A percentile compares a stretch with the other conserved stretches of the same genome.
Evolutionary conservation across 192 early-diverging fungal genomes (phyloP).

Genomic region (Cladochytrium replicatum): DNA sequence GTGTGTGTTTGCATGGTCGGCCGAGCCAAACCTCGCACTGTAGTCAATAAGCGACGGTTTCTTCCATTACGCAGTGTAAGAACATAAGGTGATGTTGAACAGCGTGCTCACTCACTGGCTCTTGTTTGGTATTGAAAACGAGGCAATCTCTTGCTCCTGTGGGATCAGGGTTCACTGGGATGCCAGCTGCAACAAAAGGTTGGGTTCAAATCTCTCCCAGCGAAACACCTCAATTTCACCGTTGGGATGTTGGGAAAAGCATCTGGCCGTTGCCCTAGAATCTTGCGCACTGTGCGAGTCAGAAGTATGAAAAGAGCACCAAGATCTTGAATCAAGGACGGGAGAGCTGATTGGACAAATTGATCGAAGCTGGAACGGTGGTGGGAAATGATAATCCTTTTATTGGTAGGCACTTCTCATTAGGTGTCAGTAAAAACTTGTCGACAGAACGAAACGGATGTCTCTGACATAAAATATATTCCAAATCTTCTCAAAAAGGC

Average conservation of each 20-base stretch:
- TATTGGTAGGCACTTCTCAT: too few relatives aligned
- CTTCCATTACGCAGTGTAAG: constrained; percentile 12
- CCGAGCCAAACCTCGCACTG: background rate
- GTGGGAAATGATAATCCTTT: too few relatives aligned
- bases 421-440: too few relatives aligned
- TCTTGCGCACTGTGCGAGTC: too few relatives aligned
- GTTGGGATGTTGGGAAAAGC: constrained; percentile 16
- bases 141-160: background rate
- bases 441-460: too few relatives aligned
- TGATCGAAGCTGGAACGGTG: too few relatives aligned
- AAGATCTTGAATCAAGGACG: too few relatives aligned
- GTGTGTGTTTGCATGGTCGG: background rate
- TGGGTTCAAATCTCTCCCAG: background rate
- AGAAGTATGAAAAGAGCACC: too few relatives aligned
- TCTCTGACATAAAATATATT: background rate
- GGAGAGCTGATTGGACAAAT: too few relatives aligned
- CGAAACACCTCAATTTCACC: constrained; percentile 1
- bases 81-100: constrained; percentile 10
- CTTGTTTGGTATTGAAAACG: background rate
- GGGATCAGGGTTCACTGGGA: constrained; percentile 11
- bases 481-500: constrained; percentile 68
- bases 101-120: background rate
- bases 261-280: constrained; percentile 14
- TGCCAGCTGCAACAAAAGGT: background rate
- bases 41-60: constrained; percentile 1